These are phyloP conservation scores for Aspergillus fumigatiaffinis DNA, from an alignment of 2,329 filamentous ascomycete genomes.

Conservation along the genomic window DNA sequence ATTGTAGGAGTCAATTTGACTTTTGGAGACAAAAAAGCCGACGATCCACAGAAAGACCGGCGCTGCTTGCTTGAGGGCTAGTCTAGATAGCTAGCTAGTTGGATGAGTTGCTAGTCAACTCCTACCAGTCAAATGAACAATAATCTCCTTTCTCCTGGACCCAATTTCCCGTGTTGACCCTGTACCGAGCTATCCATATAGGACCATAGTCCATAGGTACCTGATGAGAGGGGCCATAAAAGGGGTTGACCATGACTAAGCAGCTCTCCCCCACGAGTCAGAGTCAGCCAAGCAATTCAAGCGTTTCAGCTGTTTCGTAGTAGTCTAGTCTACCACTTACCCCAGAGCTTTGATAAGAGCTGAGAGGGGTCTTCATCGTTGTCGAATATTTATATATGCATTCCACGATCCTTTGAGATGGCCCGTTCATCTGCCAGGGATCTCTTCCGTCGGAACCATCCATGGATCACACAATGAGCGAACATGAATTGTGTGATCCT, in stretches of 20 bases:
- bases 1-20: slow-evolving; percentile 5
- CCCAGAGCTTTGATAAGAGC: too few species aligned
- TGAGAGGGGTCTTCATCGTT: too few species aligned
- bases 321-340: too few species aligned
- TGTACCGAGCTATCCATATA: neutral
- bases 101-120: neutral
- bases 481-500: neutral
- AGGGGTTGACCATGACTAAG: slow-evolving; percentile 36
- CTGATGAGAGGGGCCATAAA: slow-evolving; percentile 24
- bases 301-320: slow-evolving; percentile 11
- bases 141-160: neutral
- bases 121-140: neutral
- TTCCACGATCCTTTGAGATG: too few species aligned
- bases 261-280: slow-evolving; percentile 11
- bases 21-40: neutral
- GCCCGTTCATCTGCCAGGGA: neutral
- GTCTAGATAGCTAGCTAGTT: too few species aligned
- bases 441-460: neutral
- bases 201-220: neutral
- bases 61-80: neutral
- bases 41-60: slow-evolving; percentile 18
- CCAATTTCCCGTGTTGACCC: neutral
- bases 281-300: slow-evolving; percentile 10
- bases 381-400: too few species aligned
- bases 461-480: neutral